A percentile compares a stretch with the other conserved stretches of the same genome.
Evolutionary conservation across 1,284 basidiomycete species (phyloP).

Genomic region (Tilletia caries): DNA sequence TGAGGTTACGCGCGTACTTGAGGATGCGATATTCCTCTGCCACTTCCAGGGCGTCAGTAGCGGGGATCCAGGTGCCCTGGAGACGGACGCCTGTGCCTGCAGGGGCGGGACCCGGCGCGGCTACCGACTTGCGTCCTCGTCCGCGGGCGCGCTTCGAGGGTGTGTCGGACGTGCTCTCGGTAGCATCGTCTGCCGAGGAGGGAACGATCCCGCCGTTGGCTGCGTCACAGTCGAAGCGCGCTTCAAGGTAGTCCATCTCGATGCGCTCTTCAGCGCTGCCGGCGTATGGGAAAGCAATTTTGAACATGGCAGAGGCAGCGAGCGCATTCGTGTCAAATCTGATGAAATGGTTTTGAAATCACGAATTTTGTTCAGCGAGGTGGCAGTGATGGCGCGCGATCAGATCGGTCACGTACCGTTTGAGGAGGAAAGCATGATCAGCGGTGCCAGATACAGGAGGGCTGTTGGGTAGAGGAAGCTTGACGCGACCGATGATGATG

Average conservation of each 20-base stretch:
- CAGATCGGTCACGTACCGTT: slow-evolving; percentile 18
- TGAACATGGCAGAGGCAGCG: slow-evolving; percentile 95
- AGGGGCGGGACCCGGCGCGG: slow-evolving; percentile 26
- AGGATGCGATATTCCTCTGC: slow-evolving; percentile 65
- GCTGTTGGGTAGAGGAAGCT: slow-evolving; percentile 70
- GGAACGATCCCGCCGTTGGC: slow-evolving; percentile 69
- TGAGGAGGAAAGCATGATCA: slow-evolving; percentile 40
- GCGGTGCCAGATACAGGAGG: slow-evolving; percentile 5
- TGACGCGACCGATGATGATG: slow-evolving; percentile 85
- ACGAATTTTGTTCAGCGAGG: neutral
- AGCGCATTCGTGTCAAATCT: slow-evolving; percentile 94
- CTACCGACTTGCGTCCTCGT: slow-evolving; percentile 22
- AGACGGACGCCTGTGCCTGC: slow-evolving; percentile 60
- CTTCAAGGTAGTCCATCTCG: slow-evolving; percentile 80
- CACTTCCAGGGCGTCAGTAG: slow-evolving; percentile 67
- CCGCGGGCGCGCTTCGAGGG: slow-evolving; percentile 31
- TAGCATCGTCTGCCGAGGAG: slow-evolving; percentile 44
- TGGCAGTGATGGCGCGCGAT: neutral
- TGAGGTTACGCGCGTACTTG: slow-evolving; percentile 65
- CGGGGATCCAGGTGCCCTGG: slow-evolving; percentile 83
- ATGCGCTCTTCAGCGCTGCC: slow-evolving; percentile 72
- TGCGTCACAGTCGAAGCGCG: slow-evolving; percentile 70
- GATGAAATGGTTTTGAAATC: slow-evolving; percentile 64
- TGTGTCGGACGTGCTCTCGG: slow-evolving; percentile 57
- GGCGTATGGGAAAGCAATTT: slow-evolving; percentile 86